Evolutionary conservation across 2,329 filamentous ascomycete species (phyloP).

Genomic region (Beauveria asiatica): DNA sequence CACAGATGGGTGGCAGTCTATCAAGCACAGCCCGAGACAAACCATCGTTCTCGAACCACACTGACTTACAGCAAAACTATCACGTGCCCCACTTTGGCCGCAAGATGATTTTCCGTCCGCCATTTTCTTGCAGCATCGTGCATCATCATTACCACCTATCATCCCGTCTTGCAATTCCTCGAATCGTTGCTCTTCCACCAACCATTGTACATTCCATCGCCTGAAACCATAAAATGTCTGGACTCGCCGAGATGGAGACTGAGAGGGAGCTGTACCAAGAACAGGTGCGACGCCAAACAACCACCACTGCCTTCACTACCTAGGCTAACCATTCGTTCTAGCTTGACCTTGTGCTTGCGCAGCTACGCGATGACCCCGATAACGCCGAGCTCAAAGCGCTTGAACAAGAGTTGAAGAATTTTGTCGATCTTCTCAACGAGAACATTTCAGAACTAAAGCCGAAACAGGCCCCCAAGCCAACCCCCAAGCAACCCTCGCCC

Average conservation of each 20-base stretch:
- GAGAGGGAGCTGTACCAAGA: constrained; percentile 48
- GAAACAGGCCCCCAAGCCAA: constrained; percentile 36
- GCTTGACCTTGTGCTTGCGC: constrained; percentile 70
- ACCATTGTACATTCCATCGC: too few relatives aligned
- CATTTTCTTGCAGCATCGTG: not conserved
- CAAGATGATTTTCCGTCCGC: not conserved
- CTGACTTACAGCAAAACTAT: not conserved
- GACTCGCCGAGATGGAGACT: constrained; percentile 36
- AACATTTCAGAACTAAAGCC: constrained; percentile 71
- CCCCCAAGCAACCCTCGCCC: constrained; percentile 36
- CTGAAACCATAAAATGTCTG: constrained; percentile 19
- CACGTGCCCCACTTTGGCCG: constrained; percentile 4
- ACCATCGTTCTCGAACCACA: not conserved
- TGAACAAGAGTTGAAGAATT: constrained; percentile 71
- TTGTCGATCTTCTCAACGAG: constrained; percentile 70
- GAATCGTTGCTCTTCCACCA: not conserved
- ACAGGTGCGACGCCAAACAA: constrained; percentile 34
- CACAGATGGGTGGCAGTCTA: too few relatives aligned
- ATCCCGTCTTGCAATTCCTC: not conserved
- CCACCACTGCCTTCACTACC: not conserved
- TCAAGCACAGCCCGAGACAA: too few relatives aligned
- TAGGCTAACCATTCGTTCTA: constrained; percentile 26
- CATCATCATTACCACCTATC: not conserved
- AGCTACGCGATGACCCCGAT: constrained; percentile 71
- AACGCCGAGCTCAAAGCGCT: constrained; percentile 71